Evolutionary conservation across 352 stramenopile genomes (phyloP).

Genomic region (Phytophthora podocarpi): DNA sequence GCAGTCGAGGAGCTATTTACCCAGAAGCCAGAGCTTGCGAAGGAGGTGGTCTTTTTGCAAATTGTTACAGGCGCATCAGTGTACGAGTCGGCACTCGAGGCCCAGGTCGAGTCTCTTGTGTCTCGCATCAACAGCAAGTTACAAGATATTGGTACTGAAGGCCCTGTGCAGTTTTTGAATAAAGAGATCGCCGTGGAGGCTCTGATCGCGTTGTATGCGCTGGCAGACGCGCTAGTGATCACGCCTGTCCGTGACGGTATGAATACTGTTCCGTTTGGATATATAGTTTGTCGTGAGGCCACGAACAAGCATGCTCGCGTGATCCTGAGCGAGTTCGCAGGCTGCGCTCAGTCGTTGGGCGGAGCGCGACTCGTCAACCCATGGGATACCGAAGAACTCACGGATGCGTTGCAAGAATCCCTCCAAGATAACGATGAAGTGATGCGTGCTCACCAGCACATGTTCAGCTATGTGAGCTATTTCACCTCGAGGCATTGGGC

Average conservation of each 20-base stretch:
- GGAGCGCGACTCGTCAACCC: conserved; percentile 88
- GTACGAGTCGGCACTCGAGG: conserved; percentile 71
- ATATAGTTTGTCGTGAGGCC: conserved; percentile 86
- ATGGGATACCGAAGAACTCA: conserved; percentile 84
- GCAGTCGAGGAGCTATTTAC: conserved; percentile 90
- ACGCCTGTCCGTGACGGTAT: conserved; percentile 91
- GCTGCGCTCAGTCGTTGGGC: conserved; percentile 85
- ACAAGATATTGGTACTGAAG: conserved; percentile 86
- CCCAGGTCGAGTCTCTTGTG: conserved; percentile 90
- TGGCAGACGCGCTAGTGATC: conserved; percentile 84
- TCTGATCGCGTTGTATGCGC: conserved; percentile 87
- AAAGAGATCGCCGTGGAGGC: conserved; percentile 87
- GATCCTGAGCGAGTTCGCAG: conserved; percentile 92
- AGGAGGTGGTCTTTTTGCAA: conserved; percentile 95
- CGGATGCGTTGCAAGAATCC: conserved; percentile 53
- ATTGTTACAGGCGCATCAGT: conserved; percentile 78
- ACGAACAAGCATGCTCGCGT: conserved; percentile 73
- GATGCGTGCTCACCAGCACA: conserved; percentile 75
- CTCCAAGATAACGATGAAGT: conserved; percentile 72
- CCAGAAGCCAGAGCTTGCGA: conserved; percentile 87
- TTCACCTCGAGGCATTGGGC: conserved; percentile 80
- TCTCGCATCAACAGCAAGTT: conserved; percentile 93
- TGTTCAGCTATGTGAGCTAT: conserved; percentile 84
- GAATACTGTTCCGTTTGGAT: conserved; percentile 93
- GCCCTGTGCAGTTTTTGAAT: conserved; percentile 92